Evolutionary conservation across 129 eudicot genomes (phyloP), one percentile per base, ranked within the genome.

Genomic region (Centella asiatica): DNA sequence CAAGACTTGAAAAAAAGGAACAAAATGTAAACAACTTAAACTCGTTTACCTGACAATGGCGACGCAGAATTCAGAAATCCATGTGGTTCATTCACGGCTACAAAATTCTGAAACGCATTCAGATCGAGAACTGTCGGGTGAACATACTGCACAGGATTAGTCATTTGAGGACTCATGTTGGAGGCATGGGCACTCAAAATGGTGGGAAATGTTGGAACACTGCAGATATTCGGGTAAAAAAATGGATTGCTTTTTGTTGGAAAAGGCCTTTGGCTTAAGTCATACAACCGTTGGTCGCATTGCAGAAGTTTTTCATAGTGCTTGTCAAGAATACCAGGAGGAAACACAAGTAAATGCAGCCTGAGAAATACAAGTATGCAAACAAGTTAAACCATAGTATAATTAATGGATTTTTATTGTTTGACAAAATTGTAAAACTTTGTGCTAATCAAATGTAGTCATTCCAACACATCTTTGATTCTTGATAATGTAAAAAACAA

Each of bases 271-370:
- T 58, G 79, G 71, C 87, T 85, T 20, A 85, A 65, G 2, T 10
- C 42, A 8, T 57, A 68, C 66, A 88, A 65, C 2, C 80, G 64
- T 18, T 48, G 60, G 54, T 84, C 94, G 20, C 57, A 66, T 48
- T 81, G 75, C 36, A 88, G 70, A 71, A 88, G 84, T 70, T 77
- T 77, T 45, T 82, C 74, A 3, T 72, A 88, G 69, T 79, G 87
- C 50, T 65, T 76, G 39, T 82, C 90, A 4, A 88, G 87, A 39
- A 70, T 40, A 57, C 85, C 85, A 0, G 83, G 66, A 11, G 85
- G 73, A 76, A 80, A 78, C 34, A 34, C 17, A 17, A 78, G 28
- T 0, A 42, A 37, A 44, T 88, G 96, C 33, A 75, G 74, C 74
- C 94, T 88, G 49, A 18, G 42, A 45, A 51, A 27, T n/a, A 24